Base-by-base conservation (phyloP, 225 moss, liverwort and hornwort species). In the Pseudoscleropodium purum region DNA sequence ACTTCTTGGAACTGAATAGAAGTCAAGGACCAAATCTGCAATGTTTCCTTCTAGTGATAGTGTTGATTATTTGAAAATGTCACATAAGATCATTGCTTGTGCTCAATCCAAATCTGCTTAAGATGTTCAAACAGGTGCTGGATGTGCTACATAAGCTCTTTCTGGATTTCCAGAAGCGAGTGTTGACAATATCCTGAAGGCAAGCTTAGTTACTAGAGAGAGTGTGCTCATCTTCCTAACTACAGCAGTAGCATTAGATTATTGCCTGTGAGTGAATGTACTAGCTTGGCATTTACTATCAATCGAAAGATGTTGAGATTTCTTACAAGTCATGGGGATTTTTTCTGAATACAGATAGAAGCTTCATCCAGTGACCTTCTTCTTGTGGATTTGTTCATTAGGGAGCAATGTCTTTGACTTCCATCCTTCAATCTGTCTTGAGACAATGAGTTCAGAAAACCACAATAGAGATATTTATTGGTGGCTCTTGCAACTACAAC, bases 181-280 rank as follows among this genome's bases (percentile, higher is more conserved):
- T 45, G 84, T 89, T 36, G 93, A 95, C 31, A 83, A 85, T 84
- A 92, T 97, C 57, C 67, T 94, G 19, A 91, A 92, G 89, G 94
- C 96, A 60, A 68, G 93, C 76, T 86, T 97, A 54, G 89, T 88
- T 59, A 95, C 94, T 8, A 87, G 92, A 67, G 95, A 97, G 89
- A 97, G 96, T 89, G 85, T 96, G 47, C 87, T 97, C 25, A 92
- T 93, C 87, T 97, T 98, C 88, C 64, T 95, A 41, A 94, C 93
- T 63, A 94, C 96, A 81, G 96, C 95, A 84, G 85, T 97, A 83
- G 95, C 95, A 57, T 88, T 98, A 89, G 97, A 98, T 90, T 98
- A 93, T 84, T 98, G 96, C 90, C 91, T 96, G 47, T 91, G 90
- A 73, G 92, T 90, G 88, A 93, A 91, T 75, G n/a, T 96, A 33